Evolutionary conservation across 306 rosid genomes (phyloP), one percentile per base, ranked within the genome.

Genomic region (Ormosia emarginata): DNA sequence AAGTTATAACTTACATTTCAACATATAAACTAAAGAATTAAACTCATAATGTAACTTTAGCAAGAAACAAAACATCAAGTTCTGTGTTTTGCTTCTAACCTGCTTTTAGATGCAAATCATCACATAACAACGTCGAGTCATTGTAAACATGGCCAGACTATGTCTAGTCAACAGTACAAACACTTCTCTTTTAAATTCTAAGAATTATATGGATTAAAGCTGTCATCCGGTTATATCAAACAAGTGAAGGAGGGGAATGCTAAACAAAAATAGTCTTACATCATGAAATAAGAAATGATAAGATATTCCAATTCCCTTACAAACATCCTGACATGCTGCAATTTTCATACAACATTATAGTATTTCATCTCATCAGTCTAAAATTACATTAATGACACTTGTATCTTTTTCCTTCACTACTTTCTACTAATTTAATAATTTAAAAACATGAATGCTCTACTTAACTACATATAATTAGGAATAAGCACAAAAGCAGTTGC

Each of bases 91-190:
- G 29, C 5, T 81, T 71, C 30, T 55, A 43, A 17, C 65, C 37
- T 15, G 70, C 75, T 49, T 56, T 68, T 40, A 57, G 52, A 41
- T 66, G 53, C 62, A 74, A 55, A 81, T 41, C 36, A 64, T 65
- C 34, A 30, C 55, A 78, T 50, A 43, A 9, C 13, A 39, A 6
- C 41, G 14, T 17, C 3, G 46, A 37, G 39, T 40, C 53, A 64
- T 41, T 49, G 46, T 78, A 50, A 75, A 67, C 46, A 61, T 62
- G 29, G 67, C 36, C 68, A 47, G 50, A 55, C 70, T 33, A 71
- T 56, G 12, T 52, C 63, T 65, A 39, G 50, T 15, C 8, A 18
- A 33, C 46, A 69, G 10, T 17, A 37, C 32, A 49, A 39, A 40
- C 40, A 52, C 43, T 29, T 40, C 46, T 58, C 71, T 69, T 34